A percentile compares a stretch with the other conserved stretches of the same genome.
These are phyloP conservation scores for Senecio squalidus DNA, from an alignment of 140 eudicot species.

Conservation along the genomic window DNA sequence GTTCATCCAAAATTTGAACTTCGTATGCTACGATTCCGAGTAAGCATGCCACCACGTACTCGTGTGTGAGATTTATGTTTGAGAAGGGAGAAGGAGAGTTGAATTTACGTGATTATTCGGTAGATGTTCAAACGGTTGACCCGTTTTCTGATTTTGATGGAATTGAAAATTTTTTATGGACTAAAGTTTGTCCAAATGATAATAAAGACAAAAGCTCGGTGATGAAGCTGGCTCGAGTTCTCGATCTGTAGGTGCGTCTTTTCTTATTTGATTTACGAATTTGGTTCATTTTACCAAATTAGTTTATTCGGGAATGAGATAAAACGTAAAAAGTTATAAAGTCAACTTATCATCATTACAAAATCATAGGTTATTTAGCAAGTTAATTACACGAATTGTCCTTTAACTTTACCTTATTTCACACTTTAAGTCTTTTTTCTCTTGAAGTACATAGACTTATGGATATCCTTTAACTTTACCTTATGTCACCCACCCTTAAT, in stretches of 20 bases:
- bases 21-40: constrained; percentile 78
- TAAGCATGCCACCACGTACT: constrained; percentile 50
- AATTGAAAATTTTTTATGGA: constrained; percentile 58
- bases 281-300: neutral
- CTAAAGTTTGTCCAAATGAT: constrained; percentile 41
- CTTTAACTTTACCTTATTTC: too few relatives aligned
- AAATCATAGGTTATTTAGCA: too few relatives aligned
- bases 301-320: too few relatives aligned
- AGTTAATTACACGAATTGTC: too few relatives aligned
- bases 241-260: constrained; percentile 38
- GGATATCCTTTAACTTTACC: too few relatives aligned
- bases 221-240: constrained; percentile 25
- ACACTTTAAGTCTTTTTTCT: too few relatives aligned
- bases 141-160: constrained; percentile 69
- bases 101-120: constrained; percentile 43
- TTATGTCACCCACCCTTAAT: too few relatives aligned
- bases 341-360: too few relatives aligned
- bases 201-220: constrained; percentile 1
- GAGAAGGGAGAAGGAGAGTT: constrained; percentile 62
- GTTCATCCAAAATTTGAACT: constrained; percentile 37
- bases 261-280: constrained; percentile 1
- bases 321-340: too few relatives aligned
- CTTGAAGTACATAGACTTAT: too few relatives aligned
- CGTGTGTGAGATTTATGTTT: constrained; percentile 68
- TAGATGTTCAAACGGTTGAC: constrained; percentile 63